A percentile compares a stretch with the other conserved stretches of the same genome.
Conservation (phyloP, 2,329 filamentous ascomycete genomes). For the Bimuria novae-zelandiae region DNA sequence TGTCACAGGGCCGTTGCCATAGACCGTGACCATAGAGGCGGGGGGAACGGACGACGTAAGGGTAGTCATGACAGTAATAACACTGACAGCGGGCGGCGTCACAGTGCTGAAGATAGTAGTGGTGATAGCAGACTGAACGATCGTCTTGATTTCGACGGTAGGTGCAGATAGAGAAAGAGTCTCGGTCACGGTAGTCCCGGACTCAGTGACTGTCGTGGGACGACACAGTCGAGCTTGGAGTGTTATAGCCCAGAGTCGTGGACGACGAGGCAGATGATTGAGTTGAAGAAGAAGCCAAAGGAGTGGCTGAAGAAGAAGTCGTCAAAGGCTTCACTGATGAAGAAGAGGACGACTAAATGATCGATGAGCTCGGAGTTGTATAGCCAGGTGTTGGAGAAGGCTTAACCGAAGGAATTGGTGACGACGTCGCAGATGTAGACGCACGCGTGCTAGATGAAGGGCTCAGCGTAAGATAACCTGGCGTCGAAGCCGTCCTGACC, state of each 20-base stretch:
- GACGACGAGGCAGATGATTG: too few species aligned
- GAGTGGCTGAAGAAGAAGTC: background rate
- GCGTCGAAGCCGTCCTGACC: background rate
- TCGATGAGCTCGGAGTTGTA: background rate
- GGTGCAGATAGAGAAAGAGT: too few species aligned
- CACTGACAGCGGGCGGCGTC: too few species aligned
- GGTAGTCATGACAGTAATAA: background rate
- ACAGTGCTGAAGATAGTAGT: too few species aligned
- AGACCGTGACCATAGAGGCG: background rate
- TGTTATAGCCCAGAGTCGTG: too few species aligned
- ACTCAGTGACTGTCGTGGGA: too few species aligned
- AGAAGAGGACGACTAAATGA: background rate
- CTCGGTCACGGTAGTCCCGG: too few species aligned
- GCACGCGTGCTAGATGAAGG: background rate
- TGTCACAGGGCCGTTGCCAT: too few species aligned
- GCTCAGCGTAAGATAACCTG: background rate
- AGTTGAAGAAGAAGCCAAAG: background rate
- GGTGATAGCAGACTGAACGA: too few species aligned
- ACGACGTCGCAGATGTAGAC: background rate
- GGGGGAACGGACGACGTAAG: background rate
- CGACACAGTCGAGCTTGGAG: too few species aligned
- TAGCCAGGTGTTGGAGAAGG: background rate
- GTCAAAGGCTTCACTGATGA: background rate
- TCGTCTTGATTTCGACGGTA: too few species aligned
- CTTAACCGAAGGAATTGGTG: background rate